These are phyloP conservation scores for Suhomyces prunicola DNA, from an alignment of 805 yeast genomes.

Conservation along the genomic window DNA sequence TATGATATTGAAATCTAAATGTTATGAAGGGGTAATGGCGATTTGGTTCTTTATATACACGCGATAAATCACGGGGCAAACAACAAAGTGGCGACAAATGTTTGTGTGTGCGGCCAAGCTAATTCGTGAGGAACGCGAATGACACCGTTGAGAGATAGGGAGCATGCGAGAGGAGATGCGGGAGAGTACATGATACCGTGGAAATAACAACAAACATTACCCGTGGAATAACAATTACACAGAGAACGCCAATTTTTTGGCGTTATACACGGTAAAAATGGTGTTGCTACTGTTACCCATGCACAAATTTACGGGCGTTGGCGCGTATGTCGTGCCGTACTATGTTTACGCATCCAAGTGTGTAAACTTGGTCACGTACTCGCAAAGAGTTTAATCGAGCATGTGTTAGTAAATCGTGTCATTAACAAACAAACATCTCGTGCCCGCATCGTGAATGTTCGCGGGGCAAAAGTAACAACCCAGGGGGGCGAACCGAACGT, in stretches of 20 bases:
- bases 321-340: constrained; percentile 2
- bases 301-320: background rate
- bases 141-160: background rate
- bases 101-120: background rate
- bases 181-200: constrained; percentile 1
- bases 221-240: background rate
- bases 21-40: constrained; percentile 2
- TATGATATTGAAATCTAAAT: background rate
- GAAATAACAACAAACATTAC: background rate
- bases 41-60: constrained; percentile 3
- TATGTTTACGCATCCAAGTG: constrained; percentile 1
- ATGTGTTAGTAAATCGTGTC: background rate
- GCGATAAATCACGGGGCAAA: constrained; percentile 3
- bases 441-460: background rate
- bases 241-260: background rate
- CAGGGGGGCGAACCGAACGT: background rate
- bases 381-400: constrained; percentile 1
- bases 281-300: background rate
- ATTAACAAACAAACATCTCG: background rate
- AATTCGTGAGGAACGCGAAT: background rate
- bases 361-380: constrained; percentile 1
- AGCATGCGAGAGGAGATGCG: background rate
- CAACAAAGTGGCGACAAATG: background rate
- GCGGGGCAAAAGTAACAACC: background rate
- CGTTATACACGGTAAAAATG: background rate